phyloP scores from a whole-genome alignment of 768 basidiomycete genomes.

The Lentinula sp. region DNA sequence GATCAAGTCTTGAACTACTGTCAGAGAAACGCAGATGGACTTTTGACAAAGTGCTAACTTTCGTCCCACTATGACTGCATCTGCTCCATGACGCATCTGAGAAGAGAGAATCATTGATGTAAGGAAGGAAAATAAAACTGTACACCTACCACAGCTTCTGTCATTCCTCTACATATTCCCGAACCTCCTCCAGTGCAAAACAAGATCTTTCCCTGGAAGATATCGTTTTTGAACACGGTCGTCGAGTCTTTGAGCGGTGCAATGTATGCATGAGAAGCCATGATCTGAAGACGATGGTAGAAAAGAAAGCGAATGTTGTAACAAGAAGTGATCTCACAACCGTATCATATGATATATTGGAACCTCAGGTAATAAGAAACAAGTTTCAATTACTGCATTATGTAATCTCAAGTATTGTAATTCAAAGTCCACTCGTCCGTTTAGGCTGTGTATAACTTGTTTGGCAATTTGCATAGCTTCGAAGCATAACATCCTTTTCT shows the following conservation, averaged over 20 bases:
- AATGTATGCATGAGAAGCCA: constrained; percentile 36
- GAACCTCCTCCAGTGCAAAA: constrained; percentile 91
- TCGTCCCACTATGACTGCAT: constrained; percentile 78
- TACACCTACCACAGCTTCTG: constrained; percentile 64
- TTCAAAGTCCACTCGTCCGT: too few species aligned
- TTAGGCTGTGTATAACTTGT: too few species aligned
- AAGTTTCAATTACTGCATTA: too few species aligned
- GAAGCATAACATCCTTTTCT: too few species aligned
- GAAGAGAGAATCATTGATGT: background rate
- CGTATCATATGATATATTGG: too few species aligned
- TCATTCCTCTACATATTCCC: constrained; percentile 90
- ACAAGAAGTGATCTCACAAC: background rate
- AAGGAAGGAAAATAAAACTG: background rate
- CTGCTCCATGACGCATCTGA: constrained; percentile 80
- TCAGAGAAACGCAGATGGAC: background rate
- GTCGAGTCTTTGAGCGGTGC: constrained; percentile 48
- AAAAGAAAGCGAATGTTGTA: background rate
- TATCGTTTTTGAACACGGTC: constrained; percentile 64
- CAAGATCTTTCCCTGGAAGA: constrained; percentile 88
- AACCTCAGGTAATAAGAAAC: too few species aligned
- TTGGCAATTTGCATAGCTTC: too few species aligned
- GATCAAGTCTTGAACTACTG: constrained; percentile 48
- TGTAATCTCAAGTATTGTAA: too few species aligned
- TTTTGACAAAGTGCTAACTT: constrained; percentile 46
- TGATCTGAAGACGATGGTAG: constrained; percentile 9